Evolutionary conservation across 148 eudicot genomes (phyloP).

Genomic region (Fallopia convolvulus): DNA sequence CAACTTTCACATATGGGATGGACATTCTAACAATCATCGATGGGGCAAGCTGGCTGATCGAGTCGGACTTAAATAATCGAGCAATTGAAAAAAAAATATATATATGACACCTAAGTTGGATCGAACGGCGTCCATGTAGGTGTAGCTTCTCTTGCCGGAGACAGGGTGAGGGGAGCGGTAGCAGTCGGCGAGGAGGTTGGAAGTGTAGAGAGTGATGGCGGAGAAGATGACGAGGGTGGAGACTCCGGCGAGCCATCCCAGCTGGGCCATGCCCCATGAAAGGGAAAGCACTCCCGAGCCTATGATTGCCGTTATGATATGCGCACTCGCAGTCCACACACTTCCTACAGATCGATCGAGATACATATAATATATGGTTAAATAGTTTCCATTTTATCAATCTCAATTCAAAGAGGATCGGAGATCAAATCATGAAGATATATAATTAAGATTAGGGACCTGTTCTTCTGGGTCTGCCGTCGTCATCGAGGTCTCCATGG

Average conservation of each 20-base stretch:
- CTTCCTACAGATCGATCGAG: conserved; percentile 44
- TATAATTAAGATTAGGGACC: neutral
- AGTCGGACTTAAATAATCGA: no score
- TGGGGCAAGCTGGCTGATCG: no score
- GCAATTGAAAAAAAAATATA: no score
- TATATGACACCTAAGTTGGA: conserved; percentile 37
- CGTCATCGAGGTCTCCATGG: conserved; percentile 4
- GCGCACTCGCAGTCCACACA: conserved; percentile 65
- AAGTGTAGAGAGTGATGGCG: conserved; percentile 49
- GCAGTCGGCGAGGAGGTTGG: conserved; percentile 59
- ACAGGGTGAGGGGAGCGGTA: conserved; percentile 46
- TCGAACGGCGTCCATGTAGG: conserved; percentile 56
- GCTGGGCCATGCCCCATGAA: conserved; percentile 71
- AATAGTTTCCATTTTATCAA: neutral
- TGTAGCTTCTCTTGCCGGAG: conserved; percentile 49
- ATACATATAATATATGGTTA: neutral
- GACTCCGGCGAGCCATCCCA: conserved; percentile 65
- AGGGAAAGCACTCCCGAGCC: conserved; percentile 74
- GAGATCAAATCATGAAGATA: neutral
- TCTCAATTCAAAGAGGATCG: no score
- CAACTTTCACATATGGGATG: no score
- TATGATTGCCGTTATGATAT: conserved; percentile 63
- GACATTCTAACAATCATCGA: no score
- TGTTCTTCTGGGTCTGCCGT: conserved; percentile 12
- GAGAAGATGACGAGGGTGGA: conserved; percentile 46